Conservation (phyloP, 176 grass and related monocot species). For the Zizania latifolia region DNA sequence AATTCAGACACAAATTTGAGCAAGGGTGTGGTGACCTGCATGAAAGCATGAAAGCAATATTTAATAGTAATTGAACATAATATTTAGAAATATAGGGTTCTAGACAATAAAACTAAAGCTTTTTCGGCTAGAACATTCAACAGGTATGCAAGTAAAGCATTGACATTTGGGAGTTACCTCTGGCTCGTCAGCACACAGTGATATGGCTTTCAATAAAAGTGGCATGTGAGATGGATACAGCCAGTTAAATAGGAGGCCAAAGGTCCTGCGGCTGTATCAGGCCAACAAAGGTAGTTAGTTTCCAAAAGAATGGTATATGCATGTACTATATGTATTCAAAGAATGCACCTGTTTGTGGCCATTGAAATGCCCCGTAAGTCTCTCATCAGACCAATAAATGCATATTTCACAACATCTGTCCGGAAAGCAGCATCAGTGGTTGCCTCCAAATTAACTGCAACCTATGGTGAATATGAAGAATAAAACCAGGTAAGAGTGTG, state of each 20-base stretch:
- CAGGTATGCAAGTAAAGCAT: background rate
- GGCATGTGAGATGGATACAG: constrained; percentile 84
- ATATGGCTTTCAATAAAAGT: constrained; percentile 82
- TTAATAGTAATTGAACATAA: background rate
- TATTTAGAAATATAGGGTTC: background rate
- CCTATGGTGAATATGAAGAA: constrained; percentile 36
- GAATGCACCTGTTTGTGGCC: constrained; percentile 84
- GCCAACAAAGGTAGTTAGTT: constrained; percentile 31
- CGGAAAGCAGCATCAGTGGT: constrained; percentile 74
- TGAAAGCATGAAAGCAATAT: constrained; percentile 38
- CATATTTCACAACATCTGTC: constrained; percentile 69
- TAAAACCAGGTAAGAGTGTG: constrained; percentile 1
- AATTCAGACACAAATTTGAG: constrained; percentile 95
- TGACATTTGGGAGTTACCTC: constrained; percentile 52
- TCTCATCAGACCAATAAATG: constrained; percentile 96
- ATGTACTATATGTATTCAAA: constrained; percentile 6
- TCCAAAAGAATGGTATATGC: background rate
- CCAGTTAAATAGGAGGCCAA: constrained; percentile 96
- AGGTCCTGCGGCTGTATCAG: constrained; percentile 72
- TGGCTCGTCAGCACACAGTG: constrained; percentile 74
- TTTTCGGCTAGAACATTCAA: background rate
- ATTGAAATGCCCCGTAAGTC: constrained; percentile 88
- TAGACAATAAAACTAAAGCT: constrained; percentile 16
- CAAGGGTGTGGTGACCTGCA: constrained; percentile 93
- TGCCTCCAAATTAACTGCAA: constrained; percentile 75